These are phyloP conservation scores for Wickerhamiella kazuoi DNA, from an alignment of 805 yeast species.

Conservation along the genomic window DNA sequence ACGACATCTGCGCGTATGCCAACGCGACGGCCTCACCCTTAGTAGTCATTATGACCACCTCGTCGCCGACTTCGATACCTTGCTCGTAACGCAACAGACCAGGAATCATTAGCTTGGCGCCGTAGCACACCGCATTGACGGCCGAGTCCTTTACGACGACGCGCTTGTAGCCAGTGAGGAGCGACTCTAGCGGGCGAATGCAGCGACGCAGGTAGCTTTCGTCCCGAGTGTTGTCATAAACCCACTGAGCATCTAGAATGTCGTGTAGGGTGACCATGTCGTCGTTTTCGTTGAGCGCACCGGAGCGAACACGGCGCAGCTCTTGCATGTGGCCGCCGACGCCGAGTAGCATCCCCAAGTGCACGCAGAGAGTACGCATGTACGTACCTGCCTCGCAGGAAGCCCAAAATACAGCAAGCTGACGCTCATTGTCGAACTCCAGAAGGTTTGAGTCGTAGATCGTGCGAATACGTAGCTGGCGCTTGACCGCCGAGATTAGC, in stretches of 20 bases:
- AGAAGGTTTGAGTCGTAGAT: conserved; percentile 89
- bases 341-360: conserved; percentile 92
- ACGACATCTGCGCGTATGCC: conserved; percentile 97
- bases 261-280: conserved; percentile 92
- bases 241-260: conserved; percentile 96
- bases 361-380: conserved; percentile 98
- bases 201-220: conserved; percentile 88
- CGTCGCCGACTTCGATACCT: conserved; percentile 92
- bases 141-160: conserved; percentile 90
- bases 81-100: conserved; percentile 95
- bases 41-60: conserved; percentile 93
- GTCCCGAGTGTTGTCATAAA: conserved; percentile 91
- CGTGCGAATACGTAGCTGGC: conserved; percentile 96
- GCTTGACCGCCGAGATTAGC: conserved; percentile 93
- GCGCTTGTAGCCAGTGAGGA: conserved; percentile 89
- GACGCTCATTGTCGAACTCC: conserved; percentile 93
- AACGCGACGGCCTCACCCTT: conserved; percentile 99
- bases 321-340: conserved; percentile 99
- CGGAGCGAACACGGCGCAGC: conserved; percentile 96
- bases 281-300: conserved; percentile 82
- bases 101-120: conserved; percentile 98
- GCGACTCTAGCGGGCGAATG: conserved; percentile 85
- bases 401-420: conserved; percentile 97
- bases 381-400: conserved; percentile 99
- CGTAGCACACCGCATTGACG: conserved; percentile 94